Evolutionary conservation across 805 yeast species (phyloP), one percentile per base, ranked within the genome.

Genomic region (Saccharomycopsis lassenensis): DNA sequence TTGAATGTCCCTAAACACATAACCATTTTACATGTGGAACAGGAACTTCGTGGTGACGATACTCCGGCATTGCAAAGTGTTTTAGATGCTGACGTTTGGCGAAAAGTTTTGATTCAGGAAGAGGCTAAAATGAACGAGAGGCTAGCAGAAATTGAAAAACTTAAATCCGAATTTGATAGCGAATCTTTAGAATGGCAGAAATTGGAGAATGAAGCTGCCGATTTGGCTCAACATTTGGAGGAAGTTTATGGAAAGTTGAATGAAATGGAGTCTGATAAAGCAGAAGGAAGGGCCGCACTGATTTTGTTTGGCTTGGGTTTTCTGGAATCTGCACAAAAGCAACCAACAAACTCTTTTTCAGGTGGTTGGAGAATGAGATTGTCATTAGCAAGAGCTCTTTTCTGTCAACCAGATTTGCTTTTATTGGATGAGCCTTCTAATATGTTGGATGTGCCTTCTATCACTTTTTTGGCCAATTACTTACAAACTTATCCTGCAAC

Each of bases 291-390:
- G 57, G 99, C 98, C 11, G 96, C 97, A 2, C 76, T 93, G 7
- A 89, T 91, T 43, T 64, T 91, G 45, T 82, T 59, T 45, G 99
- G 99, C 55, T 67, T 91, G 44, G 99, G 99, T 39, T 91, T 91
- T 66, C 77, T 94, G 31, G 72, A 74, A 45, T 94, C 81, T 50
- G 71, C 95, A 4, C 98, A 91, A 57, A 61, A 65, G 31, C 67
- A 67, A 45, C 77, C 95, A 22, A 86, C 97, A 4, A 89, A 85
- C 47, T 71, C 86, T 19, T 91, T 91, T 57, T 86, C 96, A 36
- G 99, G 99, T 73, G 99, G 99, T 76, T 91, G 98, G 98, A 80
- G 98, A 71, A 91, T 91, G 98, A 82, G 98, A 67, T 70, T 91
- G 46, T 83, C 96, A n/a, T 69, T 91, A 43, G 98, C 98, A 3